Evolutionary conservation across 1,284 basidiomycete species (phyloP).

Genomic region (Stygiomarasmius scandens): DNA sequence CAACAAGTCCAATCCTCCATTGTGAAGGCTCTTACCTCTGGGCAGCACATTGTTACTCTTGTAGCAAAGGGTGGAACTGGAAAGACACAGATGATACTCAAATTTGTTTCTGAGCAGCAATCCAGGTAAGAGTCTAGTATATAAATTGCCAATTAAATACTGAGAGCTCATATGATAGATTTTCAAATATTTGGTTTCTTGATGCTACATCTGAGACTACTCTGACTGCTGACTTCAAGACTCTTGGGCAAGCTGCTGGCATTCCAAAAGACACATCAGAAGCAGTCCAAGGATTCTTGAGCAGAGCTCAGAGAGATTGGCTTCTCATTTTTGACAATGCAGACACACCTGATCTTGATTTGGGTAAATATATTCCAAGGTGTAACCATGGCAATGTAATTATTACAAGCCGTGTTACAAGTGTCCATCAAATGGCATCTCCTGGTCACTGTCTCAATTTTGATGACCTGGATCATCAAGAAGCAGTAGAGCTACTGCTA

Average conservation of each 20-base stretch:
- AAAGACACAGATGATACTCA: slow-evolving; percentile 6
- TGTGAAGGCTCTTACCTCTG: no score
- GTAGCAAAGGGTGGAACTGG: slow-evolving; percentile 5
- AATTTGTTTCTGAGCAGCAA: slow-evolving; percentile 3
- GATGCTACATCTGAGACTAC: background rate
- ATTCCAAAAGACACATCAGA: background rate
- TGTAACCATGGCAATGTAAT: no score
- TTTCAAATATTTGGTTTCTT: slow-evolving; percentile 6
- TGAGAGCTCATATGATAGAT: background rate
- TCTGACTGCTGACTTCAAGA: background rate
- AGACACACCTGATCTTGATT: background rate
- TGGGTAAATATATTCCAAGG: slow-evolving; percentile 1
- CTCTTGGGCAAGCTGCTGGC: background rate
- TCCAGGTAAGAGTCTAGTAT: background rate
- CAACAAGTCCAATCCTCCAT: no score
- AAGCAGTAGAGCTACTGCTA: slow-evolving; percentile 3
- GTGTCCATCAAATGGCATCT: background rate
- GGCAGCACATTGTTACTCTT: no score
- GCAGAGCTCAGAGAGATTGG: background rate
- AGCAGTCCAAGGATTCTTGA: background rate
- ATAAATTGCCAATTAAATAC: background rate
- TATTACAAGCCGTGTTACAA: no score
- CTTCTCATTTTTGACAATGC: slow-evolving; percentile 5
- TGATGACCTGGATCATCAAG: background rate
- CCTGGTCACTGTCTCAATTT: background rate